phyloP scores from a whole-genome alignment of 352 stramenopile species.

The Phytopythium helicoides region DNA sequence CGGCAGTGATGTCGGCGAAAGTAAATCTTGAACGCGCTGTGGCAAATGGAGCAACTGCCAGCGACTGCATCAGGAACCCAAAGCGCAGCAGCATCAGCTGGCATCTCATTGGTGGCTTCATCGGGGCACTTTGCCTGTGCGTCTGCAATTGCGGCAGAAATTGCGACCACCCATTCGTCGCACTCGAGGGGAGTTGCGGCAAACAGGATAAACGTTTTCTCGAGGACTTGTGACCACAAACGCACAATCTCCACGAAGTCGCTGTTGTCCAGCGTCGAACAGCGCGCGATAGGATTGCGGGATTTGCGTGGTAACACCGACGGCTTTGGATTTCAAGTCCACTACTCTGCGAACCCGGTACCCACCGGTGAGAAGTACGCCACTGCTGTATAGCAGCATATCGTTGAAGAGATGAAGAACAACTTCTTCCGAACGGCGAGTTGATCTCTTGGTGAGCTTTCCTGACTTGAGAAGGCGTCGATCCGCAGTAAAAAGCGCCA shows the following conservation, averaged over 20 bases:
- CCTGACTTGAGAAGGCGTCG: constrained; percentile 59
- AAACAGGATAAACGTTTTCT: constrained; percentile 85
- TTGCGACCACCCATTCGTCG: constrained; percentile 57
- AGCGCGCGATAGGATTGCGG: constrained; percentile 49
- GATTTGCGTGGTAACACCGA: constrained; percentile 58
- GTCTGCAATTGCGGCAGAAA: constrained; percentile 48
- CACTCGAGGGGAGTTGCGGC: constrained; percentile 40
- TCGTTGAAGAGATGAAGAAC: constrained; percentile 88
- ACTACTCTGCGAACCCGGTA: constrained; percentile 74
- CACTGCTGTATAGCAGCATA: constrained; percentile 75
- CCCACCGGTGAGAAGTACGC: constrained; percentile 63
- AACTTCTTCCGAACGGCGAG: constrained; percentile 74
- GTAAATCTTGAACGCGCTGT: constrained; percentile 64
- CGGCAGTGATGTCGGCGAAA: constrained; percentile 82
- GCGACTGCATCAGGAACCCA: constrained; percentile 79
- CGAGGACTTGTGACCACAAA: constrained; percentile 77
- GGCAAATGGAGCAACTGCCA: constrained; percentile 65
- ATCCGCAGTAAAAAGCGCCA: constrained; percentile 69
- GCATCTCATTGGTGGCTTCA: constrained; percentile 27
- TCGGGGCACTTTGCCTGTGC: constrained; percentile 33
- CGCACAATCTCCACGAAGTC: constrained; percentile 48
- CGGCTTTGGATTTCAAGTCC: constrained; percentile 68
- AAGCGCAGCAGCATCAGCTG: constrained; percentile 60
- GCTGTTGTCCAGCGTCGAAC: constrained; percentile 36
- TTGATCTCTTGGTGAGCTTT: constrained; percentile 83